Conservation (phyloP, 352 stramenopile species). For the Phytophthora quininea region DNA sequence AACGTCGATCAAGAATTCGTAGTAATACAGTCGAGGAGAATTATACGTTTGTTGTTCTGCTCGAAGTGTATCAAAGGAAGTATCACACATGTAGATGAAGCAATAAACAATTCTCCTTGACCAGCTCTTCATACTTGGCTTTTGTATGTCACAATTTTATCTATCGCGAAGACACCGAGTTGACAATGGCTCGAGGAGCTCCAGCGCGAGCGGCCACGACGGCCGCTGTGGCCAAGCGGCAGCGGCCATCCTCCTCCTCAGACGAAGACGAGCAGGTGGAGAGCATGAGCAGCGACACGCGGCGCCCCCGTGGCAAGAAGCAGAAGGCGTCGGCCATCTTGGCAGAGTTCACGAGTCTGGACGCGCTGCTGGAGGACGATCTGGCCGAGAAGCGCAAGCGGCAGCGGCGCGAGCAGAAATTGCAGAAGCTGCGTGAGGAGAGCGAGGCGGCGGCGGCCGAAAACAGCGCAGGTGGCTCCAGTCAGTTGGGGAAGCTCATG, state of each 20-base stretch:
- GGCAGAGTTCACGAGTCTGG: conserved; percentile 74
- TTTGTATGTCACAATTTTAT: no score
- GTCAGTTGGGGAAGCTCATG: conserved; percentile 66
- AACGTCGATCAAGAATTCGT: conserved; percentile 8
- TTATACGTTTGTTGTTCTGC: conserved; percentile 1
- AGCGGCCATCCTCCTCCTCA: conserved; percentile 8
- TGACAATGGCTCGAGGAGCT: no score
- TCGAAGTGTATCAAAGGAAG: conserved; percentile 30
- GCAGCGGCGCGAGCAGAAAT: conserved; percentile 52
- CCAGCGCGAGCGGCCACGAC: no score
- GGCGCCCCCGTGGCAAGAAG: conserved; percentile 41
- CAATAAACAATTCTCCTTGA: conserved; percentile 3
- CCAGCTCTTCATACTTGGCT: no score
- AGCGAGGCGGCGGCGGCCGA: conserved; percentile 35
- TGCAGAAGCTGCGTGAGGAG: conserved; percentile 67
- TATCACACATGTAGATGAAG: conserved; percentile 31
- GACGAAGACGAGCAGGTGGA: conserved; percentile 48
- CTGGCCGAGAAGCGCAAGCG: conserved; percentile 64
- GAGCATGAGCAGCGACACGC: conserved; percentile 49
- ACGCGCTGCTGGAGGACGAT: conserved; percentile 76
- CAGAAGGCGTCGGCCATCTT: conserved; percentile 48
- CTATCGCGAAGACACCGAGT: no score
- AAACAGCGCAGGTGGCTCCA: conserved; percentile 18
- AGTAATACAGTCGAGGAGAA: not conserved
- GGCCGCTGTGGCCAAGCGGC: not conserved